Percentiles rank a stretch among this genome's conserved stretches.
phyloP scores from a whole-genome alignment of 495 filamentous ascomycete species.

The Xylona heveae region DNA sequence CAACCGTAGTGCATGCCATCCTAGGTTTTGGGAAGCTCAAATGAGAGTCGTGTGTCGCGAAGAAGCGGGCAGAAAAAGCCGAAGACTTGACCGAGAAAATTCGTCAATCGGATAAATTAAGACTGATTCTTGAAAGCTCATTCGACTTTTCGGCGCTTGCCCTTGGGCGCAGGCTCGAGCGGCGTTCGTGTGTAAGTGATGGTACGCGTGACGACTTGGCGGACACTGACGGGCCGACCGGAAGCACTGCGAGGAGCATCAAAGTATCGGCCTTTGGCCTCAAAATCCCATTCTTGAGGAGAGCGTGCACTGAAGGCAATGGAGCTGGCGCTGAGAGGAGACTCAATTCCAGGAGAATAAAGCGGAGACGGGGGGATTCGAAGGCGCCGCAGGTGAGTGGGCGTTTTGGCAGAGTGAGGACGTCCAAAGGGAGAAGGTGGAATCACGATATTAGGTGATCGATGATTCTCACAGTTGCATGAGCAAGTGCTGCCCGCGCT shows the following conservation, averaged over 20 bases:
- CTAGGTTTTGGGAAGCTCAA: too few species aligned
- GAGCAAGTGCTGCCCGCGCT: conserved; percentile 21
- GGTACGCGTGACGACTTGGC: conserved; percentile 54
- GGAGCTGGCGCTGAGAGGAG: conserved; percentile 22
- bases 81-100: too few species aligned
- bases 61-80: too few species aligned
- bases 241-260: conserved; percentile 23
- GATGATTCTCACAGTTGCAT: conserved; percentile 29
- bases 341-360: conserved; percentile 20
- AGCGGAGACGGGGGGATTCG: conserved; percentile 39
- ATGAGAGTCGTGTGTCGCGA: too few species aligned
- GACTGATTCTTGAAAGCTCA: too few species aligned
- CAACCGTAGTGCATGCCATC: too few species aligned
- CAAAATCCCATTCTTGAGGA: conserved; percentile 38
- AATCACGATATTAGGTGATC: conserved; percentile 15
- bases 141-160: conserved; percentile 52
- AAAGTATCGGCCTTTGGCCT: conserved; percentile 26
- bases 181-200: conserved; percentile 52
- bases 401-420: conserved; percentile 36
- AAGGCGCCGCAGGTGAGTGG: conserved; percentile 19
- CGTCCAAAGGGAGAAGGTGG: conserved; percentile 24
- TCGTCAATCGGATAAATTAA: too few species aligned
- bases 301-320: conserved; percentile 31
- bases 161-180: conserved; percentile 42
- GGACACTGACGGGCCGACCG: conserved; percentile 19